Evolutionary conservation across 805 yeast genomes (phyloP).

Genomic region (Candida qinlingensis): DNA sequence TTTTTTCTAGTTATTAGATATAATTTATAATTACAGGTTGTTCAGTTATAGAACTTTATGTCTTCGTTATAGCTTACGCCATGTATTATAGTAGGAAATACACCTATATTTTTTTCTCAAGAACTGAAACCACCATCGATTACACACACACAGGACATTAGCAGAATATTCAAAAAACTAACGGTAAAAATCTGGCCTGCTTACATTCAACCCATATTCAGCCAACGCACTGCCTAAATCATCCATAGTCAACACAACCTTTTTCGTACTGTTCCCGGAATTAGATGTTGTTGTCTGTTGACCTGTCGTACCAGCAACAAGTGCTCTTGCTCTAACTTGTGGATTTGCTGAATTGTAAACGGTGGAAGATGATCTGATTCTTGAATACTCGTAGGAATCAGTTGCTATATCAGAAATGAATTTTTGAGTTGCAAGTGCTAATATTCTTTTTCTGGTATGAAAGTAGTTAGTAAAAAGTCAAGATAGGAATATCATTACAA

Average conservation of each 20-base stretch:
- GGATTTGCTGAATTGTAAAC: slow-evolving; percentile 85
- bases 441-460: slow-evolving; percentile 39
- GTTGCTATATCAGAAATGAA: slow-evolving; percentile 91
- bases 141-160: neutral
- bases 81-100: too few relatives aligned
- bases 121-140: neutral
- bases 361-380: slow-evolving; percentile 84
- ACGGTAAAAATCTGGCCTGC: slow-evolving; percentile 92
- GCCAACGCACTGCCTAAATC: slow-evolving; percentile 88
- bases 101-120: too few relatives aligned
- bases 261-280: slow-evolving; percentile 51
- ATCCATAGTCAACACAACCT: slow-evolving; percentile 86
- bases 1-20: too few relatives aligned
- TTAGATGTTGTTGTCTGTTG: slow-evolving; percentile 29
- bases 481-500: neutral
- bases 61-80: too few relatives aligned
- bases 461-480: slow-evolving; percentile 9
- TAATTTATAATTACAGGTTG: too few relatives aligned
- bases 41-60: too few relatives aligned
- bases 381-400: slow-evolving; percentile 92
- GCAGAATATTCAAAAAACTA: slow-evolving; percentile 25
- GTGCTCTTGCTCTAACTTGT: slow-evolving; percentile 75
- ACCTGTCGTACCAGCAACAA: slow-evolving; percentile 56
- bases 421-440: slow-evolving; percentile 95
- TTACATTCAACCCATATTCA: slow-evolving; percentile 87